phyloP scores from a whole-genome alignment of 2,329 filamentous ascomycete species.

The Xylariaceae sp. region DNA sequence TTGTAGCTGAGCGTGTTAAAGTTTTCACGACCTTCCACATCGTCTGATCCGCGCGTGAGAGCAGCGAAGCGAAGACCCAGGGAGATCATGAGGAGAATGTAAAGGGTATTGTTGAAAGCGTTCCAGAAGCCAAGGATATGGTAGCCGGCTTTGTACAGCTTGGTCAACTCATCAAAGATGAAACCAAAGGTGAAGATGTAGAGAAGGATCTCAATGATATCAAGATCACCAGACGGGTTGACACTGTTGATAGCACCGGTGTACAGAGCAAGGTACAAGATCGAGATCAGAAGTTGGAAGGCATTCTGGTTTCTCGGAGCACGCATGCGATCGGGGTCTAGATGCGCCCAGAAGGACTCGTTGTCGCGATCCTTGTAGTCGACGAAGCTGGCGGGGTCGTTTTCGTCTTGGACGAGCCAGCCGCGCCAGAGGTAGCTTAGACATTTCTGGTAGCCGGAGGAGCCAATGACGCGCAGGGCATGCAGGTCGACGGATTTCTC shows the following conservation, averaged over 20 bases:
- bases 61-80: slow-evolving; percentile 76
- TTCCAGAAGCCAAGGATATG: slow-evolving; percentile 97
- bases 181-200: slow-evolving; percentile 92
- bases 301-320: slow-evolving; percentile 89
- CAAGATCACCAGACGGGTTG: slow-evolving; percentile 77
- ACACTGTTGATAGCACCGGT: slow-evolving; percentile 92
- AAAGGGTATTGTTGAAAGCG: slow-evolving; percentile 82
- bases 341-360: slow-evolving; percentile 69
- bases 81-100: slow-evolving; percentile 70
- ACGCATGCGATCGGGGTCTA: slow-evolving; percentile 92
- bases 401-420: slow-evolving; percentile 93
- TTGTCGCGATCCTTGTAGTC: slow-evolving; percentile 81
- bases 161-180: slow-evolving; percentile 78
- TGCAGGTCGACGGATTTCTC: slow-evolving; percentile 93
- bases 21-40: slow-evolving; percentile 48
- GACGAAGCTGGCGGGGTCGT: slow-evolving; percentile 83
- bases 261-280: slow-evolving; percentile 79
- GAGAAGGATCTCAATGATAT: slow-evolving; percentile 74
- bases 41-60: slow-evolving; percentile 52
- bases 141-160: slow-evolving; percentile 90
- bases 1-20: slow-evolving; percentile 87
- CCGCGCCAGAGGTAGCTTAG: slow-evolving; percentile 89
- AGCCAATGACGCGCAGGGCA: slow-evolving; percentile 80
- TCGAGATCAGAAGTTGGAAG: slow-evolving; percentile 76
- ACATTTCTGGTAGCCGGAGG: slow-evolving; percentile 92